These are phyloP conservation scores for Ramularia endophylla DNA, from an alignment of 2,329 filamentous ascomycete genomes.

Conservation along the genomic window DNA sequence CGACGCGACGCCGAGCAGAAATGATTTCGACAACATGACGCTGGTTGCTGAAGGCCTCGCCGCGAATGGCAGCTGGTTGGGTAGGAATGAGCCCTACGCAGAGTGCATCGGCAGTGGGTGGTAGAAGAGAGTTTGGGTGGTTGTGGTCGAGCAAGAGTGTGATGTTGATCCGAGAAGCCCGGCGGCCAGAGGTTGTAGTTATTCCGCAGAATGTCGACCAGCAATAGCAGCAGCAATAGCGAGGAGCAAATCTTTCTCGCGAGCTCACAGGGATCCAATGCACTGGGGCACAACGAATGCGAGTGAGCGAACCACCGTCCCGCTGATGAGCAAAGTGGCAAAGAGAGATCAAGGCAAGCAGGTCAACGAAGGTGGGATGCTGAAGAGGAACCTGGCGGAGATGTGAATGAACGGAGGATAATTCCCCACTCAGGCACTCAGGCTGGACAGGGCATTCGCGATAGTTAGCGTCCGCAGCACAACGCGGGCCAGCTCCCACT, in stretches of 20 bases:
- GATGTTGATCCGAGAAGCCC: not conserved
- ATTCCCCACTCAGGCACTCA: no score
- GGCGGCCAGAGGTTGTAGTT: not conserved
- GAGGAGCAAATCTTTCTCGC: not conserved
- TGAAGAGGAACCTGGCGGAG: conserved; percentile 2
- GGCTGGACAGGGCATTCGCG: no score
- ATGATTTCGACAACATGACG: conserved; percentile 17
- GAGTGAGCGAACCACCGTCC: conserved; percentile 13
- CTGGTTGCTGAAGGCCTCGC: conserved; percentile 8
- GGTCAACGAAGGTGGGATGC: conserved; percentile 9
- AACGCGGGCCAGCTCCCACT: no score
- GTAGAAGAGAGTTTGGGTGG: conserved; percentile 1
- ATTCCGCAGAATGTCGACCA: not conserved
- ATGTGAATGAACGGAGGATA: no score
- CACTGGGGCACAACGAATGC: conserved; percentile 15
- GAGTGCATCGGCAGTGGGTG: conserved; percentile 1
- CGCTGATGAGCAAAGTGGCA: not conserved
- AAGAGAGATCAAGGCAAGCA: conserved; percentile 6
- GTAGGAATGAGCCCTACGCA: conserved; percentile 11
- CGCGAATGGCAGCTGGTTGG: conserved; percentile 15
- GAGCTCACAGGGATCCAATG: conserved; percentile 8
- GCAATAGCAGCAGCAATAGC: not conserved
- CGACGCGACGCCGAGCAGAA: conserved; percentile 19
- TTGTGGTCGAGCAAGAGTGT: not conserved
- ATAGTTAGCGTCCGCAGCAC: no score